Conservation (phyloP, 140 eudicot genomes). For the Ambrosia hybrid region DNA sequence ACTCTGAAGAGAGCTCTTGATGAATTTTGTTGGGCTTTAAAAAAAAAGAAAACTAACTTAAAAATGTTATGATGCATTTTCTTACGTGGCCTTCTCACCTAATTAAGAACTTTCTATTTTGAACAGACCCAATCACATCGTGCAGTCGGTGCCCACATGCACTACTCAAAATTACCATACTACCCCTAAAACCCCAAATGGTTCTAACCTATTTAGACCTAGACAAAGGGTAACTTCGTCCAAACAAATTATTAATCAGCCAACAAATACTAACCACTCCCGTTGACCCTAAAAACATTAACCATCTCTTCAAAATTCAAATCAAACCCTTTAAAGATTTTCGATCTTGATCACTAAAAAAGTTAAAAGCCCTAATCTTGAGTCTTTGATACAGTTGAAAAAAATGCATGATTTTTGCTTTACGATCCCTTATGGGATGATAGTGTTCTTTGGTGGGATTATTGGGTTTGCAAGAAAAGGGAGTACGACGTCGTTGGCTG, state of each 20-base stretch:
- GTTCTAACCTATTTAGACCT: background rate
- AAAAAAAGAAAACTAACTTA: too few relatives aligned
- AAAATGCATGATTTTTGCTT: slow-evolving; percentile 97
- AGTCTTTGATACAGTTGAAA: slow-evolving; percentile 27
- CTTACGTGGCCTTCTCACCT: slow-evolving; percentile 9
- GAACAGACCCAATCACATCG: slow-evolving; percentile 9
- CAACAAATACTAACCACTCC: slow-evolving; percentile 9
- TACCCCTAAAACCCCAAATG: background rate
- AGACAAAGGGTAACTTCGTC: slow-evolving; percentile 1
- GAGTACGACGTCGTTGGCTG: slow-evolving; percentile 80
- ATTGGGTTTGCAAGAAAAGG: slow-evolving; percentile 84
- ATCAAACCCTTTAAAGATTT: slow-evolving; percentile 20
- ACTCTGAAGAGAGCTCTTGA: too few relatives aligned
- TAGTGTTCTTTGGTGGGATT: slow-evolving; percentile 69
- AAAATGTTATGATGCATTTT: too few relatives aligned
- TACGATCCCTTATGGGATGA: slow-evolving; percentile 90
- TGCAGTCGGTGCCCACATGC: slow-evolving; percentile 6
- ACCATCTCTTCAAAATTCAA: slow-evolving; percentile 12
- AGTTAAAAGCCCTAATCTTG: slow-evolving; percentile 1
- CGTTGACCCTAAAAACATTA: slow-evolving; percentile 18
- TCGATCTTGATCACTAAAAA: slow-evolving; percentile 27
- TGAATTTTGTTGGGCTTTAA: too few relatives aligned
- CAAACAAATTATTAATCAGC: background rate
- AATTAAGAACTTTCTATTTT: slow-evolving; percentile 28
- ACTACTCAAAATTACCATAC: slow-evolving; percentile 1